Conservation (phyloP, 768 basidiomycete species). For the Boletus rufocinnamomeus region DNA sequence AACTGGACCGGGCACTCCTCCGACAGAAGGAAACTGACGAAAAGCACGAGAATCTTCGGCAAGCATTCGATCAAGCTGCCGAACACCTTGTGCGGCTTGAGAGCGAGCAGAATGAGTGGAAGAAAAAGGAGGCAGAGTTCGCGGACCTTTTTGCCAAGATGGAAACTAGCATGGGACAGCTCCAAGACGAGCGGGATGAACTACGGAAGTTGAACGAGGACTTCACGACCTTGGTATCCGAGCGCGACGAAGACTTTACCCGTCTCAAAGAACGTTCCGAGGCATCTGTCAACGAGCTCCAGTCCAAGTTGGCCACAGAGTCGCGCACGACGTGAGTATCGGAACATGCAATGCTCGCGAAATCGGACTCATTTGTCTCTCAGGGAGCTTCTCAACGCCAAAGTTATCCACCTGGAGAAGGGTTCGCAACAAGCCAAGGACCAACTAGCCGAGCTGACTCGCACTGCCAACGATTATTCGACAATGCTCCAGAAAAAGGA, state of each 20-base stretch:
- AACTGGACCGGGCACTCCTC: constrained; percentile 77
- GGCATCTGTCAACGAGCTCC: constrained; percentile 60
- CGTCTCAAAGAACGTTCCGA: constrained; percentile 79
- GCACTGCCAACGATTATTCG: constrained; percentile 75
- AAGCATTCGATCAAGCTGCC: constrained; percentile 81
- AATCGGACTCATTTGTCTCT: constrained; percentile 1
- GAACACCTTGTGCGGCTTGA: constrained; percentile 85
- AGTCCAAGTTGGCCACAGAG: constrained; percentile 69
- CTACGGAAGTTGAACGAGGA: constrained; percentile 69
- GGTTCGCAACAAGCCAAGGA: constrained; percentile 72
- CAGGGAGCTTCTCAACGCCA: constrained; percentile 67
- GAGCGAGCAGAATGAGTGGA: constrained; percentile 70
- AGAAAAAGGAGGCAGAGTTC: constrained; percentile 62
- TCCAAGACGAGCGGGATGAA: constrained; percentile 61
- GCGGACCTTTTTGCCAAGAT: constrained; percentile 56
- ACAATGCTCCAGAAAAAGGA: constrained; percentile 77
- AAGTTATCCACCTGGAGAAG: constrained; percentile 61
- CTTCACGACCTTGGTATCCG: constrained; percentile 61
- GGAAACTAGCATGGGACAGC: constrained; percentile 57
- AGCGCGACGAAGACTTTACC: constrained; percentile 79
- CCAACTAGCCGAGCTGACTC: constrained; percentile 76
- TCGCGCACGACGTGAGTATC: constrained; percentile 58
- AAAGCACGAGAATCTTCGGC: constrained; percentile 68
- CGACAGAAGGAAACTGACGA: constrained; percentile 80
- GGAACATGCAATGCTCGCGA: not conserved